Evolutionary conservation across 2,329 filamentous ascomycete genomes (phyloP).

Genomic region (Byssoonygena ceratinophila): DNA sequence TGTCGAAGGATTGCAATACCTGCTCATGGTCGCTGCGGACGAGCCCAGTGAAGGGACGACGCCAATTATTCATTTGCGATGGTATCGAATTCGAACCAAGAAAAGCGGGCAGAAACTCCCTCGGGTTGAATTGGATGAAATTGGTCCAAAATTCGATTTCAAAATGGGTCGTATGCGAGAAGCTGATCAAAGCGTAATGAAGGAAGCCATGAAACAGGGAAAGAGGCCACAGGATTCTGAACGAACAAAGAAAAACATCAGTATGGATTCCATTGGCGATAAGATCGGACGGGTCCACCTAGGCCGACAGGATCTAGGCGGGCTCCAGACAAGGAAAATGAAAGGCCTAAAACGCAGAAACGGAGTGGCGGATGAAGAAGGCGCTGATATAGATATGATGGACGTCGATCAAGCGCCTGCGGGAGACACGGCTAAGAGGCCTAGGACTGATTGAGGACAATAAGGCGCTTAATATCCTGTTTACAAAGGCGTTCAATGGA

Average conservation of each 20-base stretch:
- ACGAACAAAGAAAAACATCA: conserved; percentile 88
- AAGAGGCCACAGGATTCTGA: conserved; percentile 49
- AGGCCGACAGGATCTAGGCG: conserved; percentile 75
- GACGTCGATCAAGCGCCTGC: conserved; percentile 34
- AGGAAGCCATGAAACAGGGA: conserved; percentile 81
- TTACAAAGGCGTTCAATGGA: conserved; percentile 15
- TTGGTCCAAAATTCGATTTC: conserved; percentile 89
- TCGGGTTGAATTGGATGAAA: conserved; percentile 86
- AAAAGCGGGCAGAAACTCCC: conserved; percentile 78
- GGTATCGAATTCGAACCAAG: conserved; percentile 78
- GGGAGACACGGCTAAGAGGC: conserved; percentile 27
- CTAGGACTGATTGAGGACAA: conserved; percentile 17
- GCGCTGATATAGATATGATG: conserved; percentile 41
- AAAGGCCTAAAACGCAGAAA: conserved; percentile 87
- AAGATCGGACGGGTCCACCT: conserved; percentile 91
- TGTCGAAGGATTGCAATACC: conserved; percentile 87
- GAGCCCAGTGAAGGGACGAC: conserved; percentile 41
- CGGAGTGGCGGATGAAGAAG: conserved; percentile 47
- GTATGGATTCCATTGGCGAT: conserved; percentile 83
- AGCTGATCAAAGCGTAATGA: conserved; percentile 67
- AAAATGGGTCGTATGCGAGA: conserved; percentile 69
- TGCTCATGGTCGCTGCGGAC: conserved; percentile 69
- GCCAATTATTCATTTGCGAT: conserved; percentile 53
- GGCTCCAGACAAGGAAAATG: conserved; percentile 96
- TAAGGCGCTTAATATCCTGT: not conserved